A percentile compares a stretch with the other conserved stretches of the same genome.
phyloP scores from a whole-genome alignment of 129 eudicot genomes.

The Kitagawia praeruptora region DNA sequence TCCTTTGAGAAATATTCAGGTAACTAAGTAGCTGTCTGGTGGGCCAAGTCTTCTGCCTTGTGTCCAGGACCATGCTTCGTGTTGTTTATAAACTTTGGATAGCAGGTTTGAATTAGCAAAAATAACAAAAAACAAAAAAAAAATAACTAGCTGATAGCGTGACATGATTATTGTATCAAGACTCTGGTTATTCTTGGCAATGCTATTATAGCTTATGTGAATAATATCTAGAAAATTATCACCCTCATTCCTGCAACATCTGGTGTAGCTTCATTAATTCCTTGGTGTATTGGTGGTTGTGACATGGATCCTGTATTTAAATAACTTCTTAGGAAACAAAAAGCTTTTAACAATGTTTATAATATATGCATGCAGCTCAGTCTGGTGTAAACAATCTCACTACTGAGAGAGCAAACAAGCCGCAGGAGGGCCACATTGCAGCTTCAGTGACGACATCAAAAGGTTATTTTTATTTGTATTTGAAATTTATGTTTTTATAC shows the following conservation, averaged over 20 bases:
- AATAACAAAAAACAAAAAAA: no score
- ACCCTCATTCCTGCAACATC: not conserved
- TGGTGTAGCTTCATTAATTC: not conserved
- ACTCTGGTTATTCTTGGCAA: not conserved
- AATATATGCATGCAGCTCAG: slow-evolving; percentile 39
- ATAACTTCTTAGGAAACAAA: not conserved
- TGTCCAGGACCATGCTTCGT: not conserved
- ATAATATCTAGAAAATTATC: not conserved
- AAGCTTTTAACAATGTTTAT: not conserved
- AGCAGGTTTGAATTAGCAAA: not conserved
- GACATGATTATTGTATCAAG: not conserved
- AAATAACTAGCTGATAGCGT: not conserved
- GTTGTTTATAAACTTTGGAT: not conserved
- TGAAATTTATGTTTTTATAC: not conserved
- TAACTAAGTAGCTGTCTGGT: slow-evolving; percentile 23
- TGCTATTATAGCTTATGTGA: not conserved
- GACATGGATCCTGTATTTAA: not conserved
- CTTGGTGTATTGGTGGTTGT: not conserved
- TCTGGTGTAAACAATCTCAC: slow-evolving; percentile 38
- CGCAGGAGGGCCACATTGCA: slow-evolving; percentile 42
- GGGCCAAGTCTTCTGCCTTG: not conserved
- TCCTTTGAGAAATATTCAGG: slow-evolving; percentile 24
- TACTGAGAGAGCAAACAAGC: slow-evolving; percentile 42
- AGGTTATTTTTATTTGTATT: slow-evolving; percentile 28
- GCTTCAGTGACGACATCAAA: slow-evolving; percentile 47